Base-by-base conservation (phyloP, 108 stramenopile genomes). In the Mayamaea pseudoterrestris region DNA sequence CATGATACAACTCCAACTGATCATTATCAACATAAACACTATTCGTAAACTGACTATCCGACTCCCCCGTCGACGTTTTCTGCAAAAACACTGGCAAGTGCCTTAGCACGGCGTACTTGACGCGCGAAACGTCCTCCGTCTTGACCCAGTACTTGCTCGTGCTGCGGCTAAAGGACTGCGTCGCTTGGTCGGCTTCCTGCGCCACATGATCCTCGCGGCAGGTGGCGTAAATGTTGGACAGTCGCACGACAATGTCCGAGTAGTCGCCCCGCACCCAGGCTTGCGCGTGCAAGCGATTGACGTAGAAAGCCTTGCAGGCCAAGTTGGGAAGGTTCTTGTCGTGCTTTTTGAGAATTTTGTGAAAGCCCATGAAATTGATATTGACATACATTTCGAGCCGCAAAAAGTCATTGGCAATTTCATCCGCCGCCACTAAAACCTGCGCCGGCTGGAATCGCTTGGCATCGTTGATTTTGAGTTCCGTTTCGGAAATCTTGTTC, bases 91-190 rank as follows among this genome's bases (percentile, higher is more conserved):
- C 94, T 1, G 97, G 97, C 57, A 98, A 67, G 71, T 95, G 93
- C 36, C 86, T 65, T 60, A 95, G 55, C 21, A 96, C 60, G 12
- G 75, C 80, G 52, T 93, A 90, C 63, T 98, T 98, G 45, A 98
- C 92, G 35, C 77, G 73, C 9, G 74, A 72, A 4, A 98, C 83
- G 55, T 98, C 92, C 56, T 93, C 93, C 35, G 88, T 92, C 56
- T 86, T 90, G 23, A 98, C 83, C 97, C 97, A 98, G 68, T 96
- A 98, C 73, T 98, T 98, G 54, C 86, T 88, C 17, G 96, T 97
- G 30, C 64, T 68, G 44, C 96, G 66, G 28, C 84, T 60, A 43
- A 98, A 98, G 50, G 71, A 73, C 59, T 95, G 93, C 16, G 60
- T 55, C 21, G 60, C 78, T 52, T 73, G 69, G 21, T 72, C 73